Evolutionary conservation across 805 yeast genomes (phyloP).

Genomic region (Ogataea salicorniae): DNA sequence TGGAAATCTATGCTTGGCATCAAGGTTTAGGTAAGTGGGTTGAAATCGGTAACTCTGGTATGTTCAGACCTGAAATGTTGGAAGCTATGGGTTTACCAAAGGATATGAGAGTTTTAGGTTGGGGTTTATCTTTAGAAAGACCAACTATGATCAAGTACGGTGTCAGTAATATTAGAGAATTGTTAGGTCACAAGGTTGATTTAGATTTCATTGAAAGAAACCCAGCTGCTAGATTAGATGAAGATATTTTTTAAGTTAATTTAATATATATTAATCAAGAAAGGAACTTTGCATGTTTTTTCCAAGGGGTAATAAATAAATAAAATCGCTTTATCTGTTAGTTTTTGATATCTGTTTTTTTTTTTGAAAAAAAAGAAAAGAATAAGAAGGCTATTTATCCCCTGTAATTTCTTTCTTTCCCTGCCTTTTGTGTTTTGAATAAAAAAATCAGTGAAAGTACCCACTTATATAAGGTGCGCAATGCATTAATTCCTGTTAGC

Average conservation of each 20-base stretch:
- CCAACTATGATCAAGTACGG: slow-evolving; percentile 99
- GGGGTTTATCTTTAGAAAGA: slow-evolving; percentile 96
- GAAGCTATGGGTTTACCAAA: slow-evolving; percentile 97
- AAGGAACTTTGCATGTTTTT: too few species aligned
- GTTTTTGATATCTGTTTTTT: too few species aligned
- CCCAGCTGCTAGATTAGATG: slow-evolving; percentile 97
- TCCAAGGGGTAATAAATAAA: too few species aligned
- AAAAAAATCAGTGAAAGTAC: too few species aligned
- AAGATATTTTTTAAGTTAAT: slow-evolving; percentile 40
- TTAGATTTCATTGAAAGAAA: slow-evolving; percentile 91
- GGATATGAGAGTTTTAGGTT: slow-evolving; percentile 90
- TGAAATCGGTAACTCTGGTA: slow-evolving; percentile 98
- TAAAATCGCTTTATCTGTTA: too few species aligned
- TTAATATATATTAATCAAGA: too few species aligned
- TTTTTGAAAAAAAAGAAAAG: too few species aligned
- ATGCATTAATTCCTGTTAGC: too few species aligned
- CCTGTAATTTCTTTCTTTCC: too few species aligned
- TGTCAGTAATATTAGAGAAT: slow-evolving; percentile 91
- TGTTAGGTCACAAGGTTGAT: slow-evolving; percentile 94
- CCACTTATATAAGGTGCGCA: too few species aligned
- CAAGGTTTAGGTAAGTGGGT: slow-evolving; percentile 95
- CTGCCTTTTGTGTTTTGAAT: too few species aligned
- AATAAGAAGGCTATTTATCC: too few species aligned
- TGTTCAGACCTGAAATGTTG: slow-evolving; percentile 99
- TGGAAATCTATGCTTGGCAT: slow-evolving; percentile 97